Conservation (phyloP, 2,329 filamentous ascomycete species). For the Neoscytalidium dimidiatum region DNA sequence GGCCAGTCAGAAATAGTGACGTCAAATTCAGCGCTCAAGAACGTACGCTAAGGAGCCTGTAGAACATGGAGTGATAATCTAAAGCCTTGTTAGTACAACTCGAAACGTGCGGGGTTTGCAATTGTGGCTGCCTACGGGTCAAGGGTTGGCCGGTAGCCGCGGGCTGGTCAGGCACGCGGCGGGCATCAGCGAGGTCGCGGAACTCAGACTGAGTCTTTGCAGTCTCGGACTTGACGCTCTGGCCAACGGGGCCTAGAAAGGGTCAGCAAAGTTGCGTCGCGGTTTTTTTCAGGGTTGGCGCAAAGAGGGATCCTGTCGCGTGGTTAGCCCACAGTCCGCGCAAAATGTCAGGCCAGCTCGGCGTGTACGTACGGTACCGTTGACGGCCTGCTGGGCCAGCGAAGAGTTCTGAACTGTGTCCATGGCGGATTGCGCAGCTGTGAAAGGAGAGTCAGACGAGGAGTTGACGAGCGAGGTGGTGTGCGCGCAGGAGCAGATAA, state of each 20-base stretch:
- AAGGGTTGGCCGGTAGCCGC: conserved; percentile 63
- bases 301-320: conserved; percentile 16
- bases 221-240: conserved; percentile 58
- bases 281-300: conserved; percentile 5
- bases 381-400: conserved; percentile 49
- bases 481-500: conserved; percentile 38
- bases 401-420: conserved; percentile 52
- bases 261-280: conserved; percentile 24
- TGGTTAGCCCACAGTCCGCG: conserved; percentile 9
- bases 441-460: conserved; percentile 14
- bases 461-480: conserved; percentile 26
- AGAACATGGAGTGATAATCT: conserved; percentile 69
- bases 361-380: conserved; percentile 45
- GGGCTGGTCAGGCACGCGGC: conserved; percentile 54
- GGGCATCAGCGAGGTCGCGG: conserved; percentile 57
- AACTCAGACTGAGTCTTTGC: conserved; percentile 60
- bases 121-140: conserved; percentile 52
- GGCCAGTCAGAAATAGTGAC: conserved; percentile 21
- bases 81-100: conserved; percentile 15
- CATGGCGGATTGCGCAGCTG: conserved; percentile 53
- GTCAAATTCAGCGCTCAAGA: conserved; percentile 20
- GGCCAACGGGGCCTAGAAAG: conserved; percentile 54
- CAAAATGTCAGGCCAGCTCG: background rate
- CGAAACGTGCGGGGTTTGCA: background rate
- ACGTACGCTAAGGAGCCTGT: conserved; percentile 63